Percentiles rank a stretch among this genome's conserved stretches.
These are phyloP conservation scores for Oryza coarctata DNA, from an alignment of 176 grass and related monocot species.

Conservation along the genomic window DNA sequence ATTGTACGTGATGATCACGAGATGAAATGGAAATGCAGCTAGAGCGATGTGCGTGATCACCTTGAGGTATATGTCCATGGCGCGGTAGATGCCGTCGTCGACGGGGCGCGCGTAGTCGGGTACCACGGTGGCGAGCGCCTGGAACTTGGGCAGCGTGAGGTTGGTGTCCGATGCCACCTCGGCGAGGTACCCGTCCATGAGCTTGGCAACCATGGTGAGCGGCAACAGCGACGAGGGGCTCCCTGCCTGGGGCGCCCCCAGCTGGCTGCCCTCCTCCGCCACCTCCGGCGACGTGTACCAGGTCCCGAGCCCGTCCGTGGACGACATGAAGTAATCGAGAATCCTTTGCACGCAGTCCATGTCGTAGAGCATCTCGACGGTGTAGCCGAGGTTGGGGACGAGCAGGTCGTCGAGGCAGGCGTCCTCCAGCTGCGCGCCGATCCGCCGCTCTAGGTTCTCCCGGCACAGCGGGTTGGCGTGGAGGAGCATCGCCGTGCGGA, in stretches of 20 bases:
- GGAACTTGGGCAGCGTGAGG: constrained; percentile 81
- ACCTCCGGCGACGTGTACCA: constrained; percentile 44
- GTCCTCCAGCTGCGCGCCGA: constrained; percentile 81
- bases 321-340: constrained; percentile 82
- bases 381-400: constrained; percentile 72
- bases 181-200: constrained; percentile 78
- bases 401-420: constrained; percentile 75
- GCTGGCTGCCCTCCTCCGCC: constrained; percentile 41
- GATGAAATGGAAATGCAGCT: not conserved
- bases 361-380: constrained; percentile 78
- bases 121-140: constrained; percentile 63
- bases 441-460: constrained; percentile 75
- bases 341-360: constrained; percentile 87
- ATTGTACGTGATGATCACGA: not conserved
- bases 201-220: constrained; percentile 66
- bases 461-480: constrained; percentile 67
- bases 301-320: constrained; percentile 41
- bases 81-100: constrained; percentile 75
- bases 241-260: constrained; percentile 16
- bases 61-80: constrained; percentile 82
- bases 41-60: constrained; percentile 17
- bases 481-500: constrained; percentile 69
- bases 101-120: constrained; percentile 65
- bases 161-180: constrained; percentile 78
- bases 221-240: constrained; percentile 48